Percentiles rank a stretch among this genome's conserved stretches.
These are phyloP conservation scores for Apium graveolens DNA, from an alignment of 129 eudicot species.

Conservation along the genomic window DNA sequence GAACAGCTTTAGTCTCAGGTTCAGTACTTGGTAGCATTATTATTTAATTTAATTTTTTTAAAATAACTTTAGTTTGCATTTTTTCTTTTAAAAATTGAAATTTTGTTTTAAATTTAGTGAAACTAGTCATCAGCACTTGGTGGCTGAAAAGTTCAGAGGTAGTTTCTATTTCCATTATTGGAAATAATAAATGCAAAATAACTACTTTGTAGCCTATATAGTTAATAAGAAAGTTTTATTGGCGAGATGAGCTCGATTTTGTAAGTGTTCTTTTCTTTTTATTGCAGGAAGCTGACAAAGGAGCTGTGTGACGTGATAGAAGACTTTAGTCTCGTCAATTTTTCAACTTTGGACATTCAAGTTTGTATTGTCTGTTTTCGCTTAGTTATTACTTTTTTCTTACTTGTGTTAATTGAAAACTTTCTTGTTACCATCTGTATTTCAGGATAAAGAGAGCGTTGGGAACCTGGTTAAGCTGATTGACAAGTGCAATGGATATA, in stretches of 20 bases:
- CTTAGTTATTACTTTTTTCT: neutral
- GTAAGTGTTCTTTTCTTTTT: constrained; percentile 10
- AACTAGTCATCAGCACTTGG: neutral
- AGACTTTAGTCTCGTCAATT: constrained; percentile 60
- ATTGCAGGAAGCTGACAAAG: constrained; percentile 74
- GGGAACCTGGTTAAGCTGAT: constrained; percentile 80
- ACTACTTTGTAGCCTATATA: neutral
- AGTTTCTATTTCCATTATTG: neutral
- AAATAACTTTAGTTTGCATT: neutral
- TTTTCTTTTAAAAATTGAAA: neutral
- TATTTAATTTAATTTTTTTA: neutral
- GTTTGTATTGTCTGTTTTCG: constrained; percentile 13
- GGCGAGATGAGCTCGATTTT: no score
- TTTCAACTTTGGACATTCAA: constrained; percentile 87
- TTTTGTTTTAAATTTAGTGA: neutral
- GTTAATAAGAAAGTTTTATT: neutral
- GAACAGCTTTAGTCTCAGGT: neutral
- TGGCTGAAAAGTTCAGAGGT: neutral
- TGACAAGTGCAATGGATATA: constrained; percentile 87
- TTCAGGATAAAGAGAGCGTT: constrained; percentile 78
- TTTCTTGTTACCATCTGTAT: constrained; percentile 6
- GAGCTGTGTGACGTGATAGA: constrained; percentile 89
- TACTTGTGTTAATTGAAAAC: neutral
- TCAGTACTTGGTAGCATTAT: neutral
- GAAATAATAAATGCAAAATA: neutral